Evolutionary conservation across 495 filamentous ascomycete species (phyloP).

Genomic region (Aspergillus asperescens): DNA sequence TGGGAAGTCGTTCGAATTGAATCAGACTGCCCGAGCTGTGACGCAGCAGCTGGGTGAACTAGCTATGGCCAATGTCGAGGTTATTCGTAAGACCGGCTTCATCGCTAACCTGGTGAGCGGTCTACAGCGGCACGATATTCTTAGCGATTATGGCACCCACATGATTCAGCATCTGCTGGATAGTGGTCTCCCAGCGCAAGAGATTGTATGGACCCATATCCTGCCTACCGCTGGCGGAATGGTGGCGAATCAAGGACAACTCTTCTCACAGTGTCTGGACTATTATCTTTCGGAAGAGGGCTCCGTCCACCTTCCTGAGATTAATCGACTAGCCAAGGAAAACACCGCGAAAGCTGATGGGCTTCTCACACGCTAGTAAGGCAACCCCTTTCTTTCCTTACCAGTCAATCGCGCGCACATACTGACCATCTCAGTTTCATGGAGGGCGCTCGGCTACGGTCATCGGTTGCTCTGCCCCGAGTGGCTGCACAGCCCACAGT

Average conservation of each 20-base stretch:
- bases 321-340: conserved; percentile 49
- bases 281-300: conserved; percentile 63
- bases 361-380: conserved; percentile 42
- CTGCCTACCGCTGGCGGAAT: conserved; percentile 55
- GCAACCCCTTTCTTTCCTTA: not conserved
- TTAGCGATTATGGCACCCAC: conserved; percentile 61
- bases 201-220: conserved; percentile 69
- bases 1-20: conserved; percentile 57
- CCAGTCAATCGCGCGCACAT: not conserved
- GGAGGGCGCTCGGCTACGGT: conserved; percentile 56
- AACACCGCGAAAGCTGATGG: conserved; percentile 44
- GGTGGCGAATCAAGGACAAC: conserved; percentile 64
- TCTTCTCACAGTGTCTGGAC: conserved; percentile 70
- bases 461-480: conserved; percentile 51
- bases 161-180: conserved; percentile 65
- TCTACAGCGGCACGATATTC: conserved; percentile 38
- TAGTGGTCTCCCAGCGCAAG: conserved; percentile 50
- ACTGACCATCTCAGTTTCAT: conserved; percentile 41
- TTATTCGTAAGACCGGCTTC: conserved; percentile 45
- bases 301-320: conserved; percentile 47
- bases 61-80: conserved; percentile 57
- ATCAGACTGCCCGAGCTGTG: conserved; percentile 49
- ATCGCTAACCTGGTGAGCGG: conserved; percentile 44
- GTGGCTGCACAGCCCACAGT: conserved; percentile 35
- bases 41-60: conserved; percentile 56